Conservation (phyloP, 2,329 filamentous ascomycete species). For the Aspergillus puulaauensis region DNA sequence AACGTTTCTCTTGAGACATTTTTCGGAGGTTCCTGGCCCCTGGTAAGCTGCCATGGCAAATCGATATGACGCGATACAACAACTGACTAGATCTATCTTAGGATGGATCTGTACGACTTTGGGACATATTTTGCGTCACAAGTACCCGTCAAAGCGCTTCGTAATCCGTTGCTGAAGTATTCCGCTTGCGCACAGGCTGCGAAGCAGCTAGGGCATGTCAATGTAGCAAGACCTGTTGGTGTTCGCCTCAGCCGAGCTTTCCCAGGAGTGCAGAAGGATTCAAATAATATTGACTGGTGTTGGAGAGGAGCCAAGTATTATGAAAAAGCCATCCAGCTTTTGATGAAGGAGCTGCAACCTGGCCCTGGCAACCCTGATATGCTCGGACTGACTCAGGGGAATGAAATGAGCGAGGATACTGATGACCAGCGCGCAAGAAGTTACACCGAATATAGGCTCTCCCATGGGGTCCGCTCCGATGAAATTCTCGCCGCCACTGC, state of each 20-base stretch:
- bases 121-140: constrained; percentile 61
- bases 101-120: constrained; percentile 49
- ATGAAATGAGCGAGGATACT: constrained; percentile 31
- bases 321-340: constrained; percentile 60
- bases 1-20: constrained; percentile 60
- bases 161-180: constrained; percentile 48
- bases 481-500: constrained; percentile 65
- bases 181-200: constrained; percentile 62
- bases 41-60: constrained; percentile 44
- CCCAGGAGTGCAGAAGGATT: constrained; percentile 55
- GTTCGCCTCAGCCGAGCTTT: constrained; percentile 47
- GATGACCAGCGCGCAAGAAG: constrained; percentile 43
- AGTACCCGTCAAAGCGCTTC: constrained; percentile 58
- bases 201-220: constrained; percentile 59
- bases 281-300: constrained; percentile 55
- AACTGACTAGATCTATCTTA: constrained; percentile 20
- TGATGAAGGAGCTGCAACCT: constrained; percentile 47
- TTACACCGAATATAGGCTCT: constrained; percentile 45
- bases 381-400: constrained; percentile 37
- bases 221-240: constrained; percentile 53
- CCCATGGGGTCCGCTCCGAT: constrained; percentile 47
- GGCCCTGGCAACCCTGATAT: constrained; percentile 37
- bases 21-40: constrained; percentile 59
- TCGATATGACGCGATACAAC: neutral
- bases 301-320: constrained; percentile 65